Evolutionary conservation across 2,329 filamentous ascomycete species (phyloP).

Genomic region (Paraphoma chrysanthemicola): DNA sequence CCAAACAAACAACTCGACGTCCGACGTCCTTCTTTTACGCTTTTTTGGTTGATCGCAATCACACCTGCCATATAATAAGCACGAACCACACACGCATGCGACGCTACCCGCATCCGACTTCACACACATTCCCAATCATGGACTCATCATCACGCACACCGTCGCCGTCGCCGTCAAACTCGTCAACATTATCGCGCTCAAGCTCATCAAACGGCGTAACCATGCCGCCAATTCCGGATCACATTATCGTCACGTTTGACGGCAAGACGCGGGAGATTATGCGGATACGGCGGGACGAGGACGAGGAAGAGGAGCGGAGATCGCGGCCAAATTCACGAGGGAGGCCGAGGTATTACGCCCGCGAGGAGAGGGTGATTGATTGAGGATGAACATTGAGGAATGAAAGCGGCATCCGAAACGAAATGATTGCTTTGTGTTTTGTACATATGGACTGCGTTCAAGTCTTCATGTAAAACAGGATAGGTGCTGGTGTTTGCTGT

Average conservation of each 20-base stretch:
- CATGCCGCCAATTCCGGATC: slow-evolving; percentile 28
- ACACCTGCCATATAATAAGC: background rate
- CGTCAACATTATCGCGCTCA: slow-evolving; percentile 10
- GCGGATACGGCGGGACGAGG: slow-evolving; percentile 21
- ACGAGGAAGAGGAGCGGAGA: slow-evolving; percentile 8
- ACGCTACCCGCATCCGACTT: background rate
- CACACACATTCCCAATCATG: background rate
- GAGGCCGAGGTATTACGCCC: slow-evolving; percentile 18
- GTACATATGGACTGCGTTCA: no score
- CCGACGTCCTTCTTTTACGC: background rate
- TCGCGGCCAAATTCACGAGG: slow-evolving; percentile 6
- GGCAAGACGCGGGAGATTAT: slow-evolving; percentile 35
- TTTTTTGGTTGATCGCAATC: background rate
- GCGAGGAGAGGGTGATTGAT: slow-evolving; percentile 3
- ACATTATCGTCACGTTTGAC: slow-evolving; percentile 37
- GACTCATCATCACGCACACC: background rate
- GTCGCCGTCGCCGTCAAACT: slow-evolving; percentile 9
- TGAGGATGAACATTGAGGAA: slow-evolving; percentile 3
- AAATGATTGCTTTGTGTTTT: background rate
- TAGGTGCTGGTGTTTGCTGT: no score
- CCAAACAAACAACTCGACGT: background rate
- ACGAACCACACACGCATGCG: background rate
- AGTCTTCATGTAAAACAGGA: no score
- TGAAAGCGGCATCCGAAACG: background rate
- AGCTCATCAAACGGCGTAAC: slow-evolving; percentile 7